Percentiles rank a stretch among this genome's conserved stretches.
Evolutionary conservation across 805 yeast genomes (phyloP).

Genomic region (Yueomyces sp.): DNA sequence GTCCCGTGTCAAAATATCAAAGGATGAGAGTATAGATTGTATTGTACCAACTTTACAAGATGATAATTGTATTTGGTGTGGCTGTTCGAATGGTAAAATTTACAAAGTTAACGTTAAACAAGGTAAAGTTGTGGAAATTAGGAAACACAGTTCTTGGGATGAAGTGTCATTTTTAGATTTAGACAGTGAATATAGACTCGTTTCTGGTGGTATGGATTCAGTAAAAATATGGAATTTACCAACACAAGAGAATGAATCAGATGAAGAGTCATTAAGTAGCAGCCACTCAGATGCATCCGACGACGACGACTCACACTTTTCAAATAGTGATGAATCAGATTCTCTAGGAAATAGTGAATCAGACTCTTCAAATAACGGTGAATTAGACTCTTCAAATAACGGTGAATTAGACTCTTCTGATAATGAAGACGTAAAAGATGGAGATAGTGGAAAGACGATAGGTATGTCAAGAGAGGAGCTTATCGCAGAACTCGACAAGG

Average conservation of each 20-base stretch:
- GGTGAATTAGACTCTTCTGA: slow-evolving; percentile 16
- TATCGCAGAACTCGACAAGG: slow-evolving; percentile 22
- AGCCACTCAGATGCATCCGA: slow-evolving; percentile 3
- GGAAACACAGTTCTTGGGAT: slow-evolving; percentile 56
- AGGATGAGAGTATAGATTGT: slow-evolving; percentile 63
- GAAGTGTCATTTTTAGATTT: slow-evolving; percentile 68
- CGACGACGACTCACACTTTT: background rate
- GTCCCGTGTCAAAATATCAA: slow-evolving; percentile 54
- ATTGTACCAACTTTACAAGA: slow-evolving; percentile 37
- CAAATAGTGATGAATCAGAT: background rate
- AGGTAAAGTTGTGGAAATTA: slow-evolving; percentile 50
- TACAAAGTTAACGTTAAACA: slow-evolving; percentile 51
- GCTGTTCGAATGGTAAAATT: slow-evolving; percentile 64
- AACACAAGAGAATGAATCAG: background rate
- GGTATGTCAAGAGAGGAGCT: slow-evolving; percentile 20
- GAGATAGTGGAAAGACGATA: background rate
- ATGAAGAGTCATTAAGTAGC: background rate
- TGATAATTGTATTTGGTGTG: slow-evolving; percentile 55
- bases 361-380: background rate
- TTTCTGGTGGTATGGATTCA: slow-evolving; percentile 73
- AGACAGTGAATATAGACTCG: slow-evolving; percentile 67
- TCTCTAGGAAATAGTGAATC: background rate
- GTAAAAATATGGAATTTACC: slow-evolving; percentile 59
- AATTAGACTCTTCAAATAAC: slow-evolving; percentile 9
- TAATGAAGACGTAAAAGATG: slow-evolving; percentile 5